A percentile compares a stretch with the other conserved stretches of the same genome.
Evolutionary conservation across 441 rosid species (phyloP).

Genomic region (Erodium moschatum): DNA sequence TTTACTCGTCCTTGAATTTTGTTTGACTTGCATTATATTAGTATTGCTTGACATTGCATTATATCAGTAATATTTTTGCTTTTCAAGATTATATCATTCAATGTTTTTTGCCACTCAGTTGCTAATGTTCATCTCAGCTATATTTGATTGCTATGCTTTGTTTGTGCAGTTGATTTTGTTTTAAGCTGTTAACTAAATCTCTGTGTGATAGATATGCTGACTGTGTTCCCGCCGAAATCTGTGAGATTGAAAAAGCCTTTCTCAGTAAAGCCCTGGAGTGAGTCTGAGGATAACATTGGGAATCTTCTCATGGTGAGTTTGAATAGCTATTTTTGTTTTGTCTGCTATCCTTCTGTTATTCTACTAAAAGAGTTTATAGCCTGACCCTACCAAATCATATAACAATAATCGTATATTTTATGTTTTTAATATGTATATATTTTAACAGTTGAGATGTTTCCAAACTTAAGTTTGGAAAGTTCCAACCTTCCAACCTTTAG

Average conservation of each 20-base stretch:
- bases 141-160: neutral
- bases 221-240: conserved; percentile 51
- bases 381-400: neutral
- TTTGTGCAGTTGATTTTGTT: conserved; percentile 8
- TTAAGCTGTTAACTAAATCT: conserved; percentile 6
- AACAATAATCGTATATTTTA: neutral
- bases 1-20: neutral
- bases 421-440: no score
- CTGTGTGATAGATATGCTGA: conserved; percentile 49
- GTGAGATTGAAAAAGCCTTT: conserved; percentile 60
- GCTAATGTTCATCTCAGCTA: conserved; percentile 1
- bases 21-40: neutral
- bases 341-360: conserved; percentile 5
- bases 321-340: conserved; percentile 15
- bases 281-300: conserved; percentile 69
- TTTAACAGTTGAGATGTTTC: no score
- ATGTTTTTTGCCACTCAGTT: neutral
- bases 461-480: no score
- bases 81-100: neutral
- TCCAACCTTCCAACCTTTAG: no score
- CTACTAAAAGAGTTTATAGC: neutral
- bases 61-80: neutral
- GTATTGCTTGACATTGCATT: neutral
- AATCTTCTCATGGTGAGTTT: conserved; percentile 80
- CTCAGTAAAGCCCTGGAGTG: conserved; percentile 58